These are phyloP conservation scores for Ceratocystis variospora DNA, from an alignment of 2,329 filamentous ascomycete genomes.

Conservation along the genomic window DNA sequence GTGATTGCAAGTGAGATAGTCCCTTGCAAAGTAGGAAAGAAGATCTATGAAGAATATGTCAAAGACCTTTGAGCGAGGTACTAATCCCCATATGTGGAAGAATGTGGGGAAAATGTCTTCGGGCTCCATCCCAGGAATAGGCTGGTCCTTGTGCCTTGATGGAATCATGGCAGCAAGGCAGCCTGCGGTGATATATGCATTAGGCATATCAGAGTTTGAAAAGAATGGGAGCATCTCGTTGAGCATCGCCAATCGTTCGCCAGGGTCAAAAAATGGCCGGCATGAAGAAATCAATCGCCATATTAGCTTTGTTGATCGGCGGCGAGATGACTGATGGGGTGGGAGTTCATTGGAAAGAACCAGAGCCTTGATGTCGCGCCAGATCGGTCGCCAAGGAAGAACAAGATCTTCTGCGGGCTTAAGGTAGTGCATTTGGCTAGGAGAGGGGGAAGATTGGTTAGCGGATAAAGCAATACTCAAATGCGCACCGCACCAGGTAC, in stretches of 20 bases:
- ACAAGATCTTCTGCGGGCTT: constrained; percentile 78
- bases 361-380: constrained; percentile 81
- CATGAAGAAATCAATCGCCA: constrained; percentile 83
- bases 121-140: constrained; percentile 63
- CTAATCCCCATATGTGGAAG: constrained; percentile 91
- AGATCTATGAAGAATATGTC: constrained; percentile 83
- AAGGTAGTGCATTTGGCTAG: constrained; percentile 53
- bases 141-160: constrained; percentile 61
- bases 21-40: constrained; percentile 72
- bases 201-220: constrained; percentile 81
- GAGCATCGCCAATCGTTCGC: constrained; percentile 67
- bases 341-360: constrained; percentile 77
- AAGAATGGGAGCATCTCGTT: constrained; percentile 76
- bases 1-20: constrained; percentile 61
- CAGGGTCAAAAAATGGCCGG: constrained; percentile 83
- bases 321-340: constrained; percentile 41
- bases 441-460: neutral
- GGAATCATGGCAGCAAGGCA: constrained; percentile 78
- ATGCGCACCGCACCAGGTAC: neutral
- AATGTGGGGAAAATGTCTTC: constrained; percentile 83
- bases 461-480: neutral
- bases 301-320: constrained; percentile 48
- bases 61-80: constrained; percentile 75
- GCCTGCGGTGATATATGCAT: constrained; percentile 84
- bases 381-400: constrained; percentile 86